Base-by-base conservation (phyloP, 352 stramenopile species). In the Globisporangium mamillatum region DNA sequence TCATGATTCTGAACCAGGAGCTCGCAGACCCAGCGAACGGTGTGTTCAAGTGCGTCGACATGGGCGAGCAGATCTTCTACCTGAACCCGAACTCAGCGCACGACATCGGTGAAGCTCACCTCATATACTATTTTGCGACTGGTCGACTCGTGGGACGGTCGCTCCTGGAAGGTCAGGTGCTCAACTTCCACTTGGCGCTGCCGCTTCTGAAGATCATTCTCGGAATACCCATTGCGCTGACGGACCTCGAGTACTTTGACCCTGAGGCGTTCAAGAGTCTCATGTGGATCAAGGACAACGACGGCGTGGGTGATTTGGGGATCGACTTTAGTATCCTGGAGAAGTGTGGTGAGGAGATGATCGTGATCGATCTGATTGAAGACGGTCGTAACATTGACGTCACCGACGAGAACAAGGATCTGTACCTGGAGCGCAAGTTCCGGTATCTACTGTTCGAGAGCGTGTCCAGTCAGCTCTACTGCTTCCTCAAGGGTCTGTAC, bases 401-500 rank as follows among this genome's bases (percentile, higher is more conserved):
- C 0, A 25, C 18, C 0, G 44, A 53, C 4, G 44, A 53, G 2
- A 53, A 53, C 44, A 53, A 53, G 44, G 14, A 53, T 0, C 6
- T 36, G 41, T 50, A 50, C 12, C 41, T 50, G 41, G 12, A 50
- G 41, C 41, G 41, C 12, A 16, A 12, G 9, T 50, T 50, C 9
- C 7, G 3, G 41, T 50, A 50, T 12, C 38, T 48, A 56, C 67
- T 98, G 22, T 79, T 98, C 60, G 90, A 91, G 52, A 87, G 92
- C 54, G 88, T 98, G 6, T 83, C 93, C 41, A 66, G 65, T 5
- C 90, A 97, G 67, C 73, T 27, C 25, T 27, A 27, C 25, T 27
- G 25, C 2, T 27, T 99, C 55, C 65, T 98, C 1, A 88, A 87
- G 52, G 96, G 97, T 18, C 90, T 99, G 69, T 98, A 98, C 73